These are phyloP conservation scores for Populus hybrid DNA, from an alignment of 441 rosid genomes.

Conservation along the genomic window DNA sequence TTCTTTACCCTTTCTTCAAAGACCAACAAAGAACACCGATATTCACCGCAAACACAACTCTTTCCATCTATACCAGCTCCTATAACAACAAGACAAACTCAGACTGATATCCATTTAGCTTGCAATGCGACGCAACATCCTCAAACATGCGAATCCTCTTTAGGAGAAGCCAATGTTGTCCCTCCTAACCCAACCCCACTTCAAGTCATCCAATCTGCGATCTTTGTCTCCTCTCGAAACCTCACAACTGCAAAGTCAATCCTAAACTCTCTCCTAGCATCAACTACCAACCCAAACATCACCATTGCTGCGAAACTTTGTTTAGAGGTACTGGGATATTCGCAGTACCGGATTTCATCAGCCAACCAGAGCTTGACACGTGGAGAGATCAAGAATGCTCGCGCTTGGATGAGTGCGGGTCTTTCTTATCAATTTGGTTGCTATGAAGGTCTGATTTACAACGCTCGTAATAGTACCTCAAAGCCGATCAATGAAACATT, in stretches of 20 bases:
- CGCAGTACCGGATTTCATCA: conserved; percentile 45
- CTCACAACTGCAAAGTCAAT: conserved; percentile 45
- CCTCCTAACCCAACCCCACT: conserved; percentile 51
- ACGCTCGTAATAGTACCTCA: conserved; percentile 42
- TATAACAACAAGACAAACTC: conserved; percentile 25
- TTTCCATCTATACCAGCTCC: background rate
- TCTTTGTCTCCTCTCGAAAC: conserved; percentile 47
- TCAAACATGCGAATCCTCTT: conserved; percentile 47
- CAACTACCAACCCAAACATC: conserved; percentile 46
- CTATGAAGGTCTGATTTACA: conserved; percentile 56
- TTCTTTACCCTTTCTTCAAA: conserved; percentile 30
- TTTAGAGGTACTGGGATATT: conserved; percentile 43
- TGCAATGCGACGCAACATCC: conserved; percentile 69
- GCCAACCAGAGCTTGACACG: conserved; percentile 30
- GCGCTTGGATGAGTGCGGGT: conserved; percentile 85
- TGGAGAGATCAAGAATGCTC: conserved; percentile 59
- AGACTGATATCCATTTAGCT: conserved; percentile 45
- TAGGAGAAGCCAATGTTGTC: conserved; percentile 36
- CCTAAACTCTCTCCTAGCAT: conserved; percentile 45
- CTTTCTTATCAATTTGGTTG: conserved; percentile 68
- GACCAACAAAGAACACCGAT: background rate
- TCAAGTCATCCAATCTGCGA: conserved; percentile 58
- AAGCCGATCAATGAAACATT: conserved; percentile 40
- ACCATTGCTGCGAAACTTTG: conserved; percentile 50
- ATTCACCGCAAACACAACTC: conserved; percentile 3